Evolutionary conservation across 2,329 filamentous ascomycete genomes (phyloP).

Genomic region (Beauveria bassiana): DNA sequence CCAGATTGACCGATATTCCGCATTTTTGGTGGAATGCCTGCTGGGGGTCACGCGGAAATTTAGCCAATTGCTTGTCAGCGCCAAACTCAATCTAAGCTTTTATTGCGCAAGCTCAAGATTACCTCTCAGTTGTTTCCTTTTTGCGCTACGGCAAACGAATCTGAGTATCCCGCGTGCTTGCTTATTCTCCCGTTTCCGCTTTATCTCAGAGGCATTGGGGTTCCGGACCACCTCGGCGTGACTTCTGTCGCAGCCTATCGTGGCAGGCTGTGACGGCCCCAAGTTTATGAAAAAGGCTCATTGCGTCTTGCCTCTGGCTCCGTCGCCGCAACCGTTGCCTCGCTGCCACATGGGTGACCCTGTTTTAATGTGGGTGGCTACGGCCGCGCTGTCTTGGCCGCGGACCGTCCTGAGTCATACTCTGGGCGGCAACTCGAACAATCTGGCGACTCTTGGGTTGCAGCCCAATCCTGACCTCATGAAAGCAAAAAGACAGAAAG

Average conservation of each 20-base stretch:
- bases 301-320: background rate
- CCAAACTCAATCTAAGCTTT: background rate
- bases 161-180: background rate
- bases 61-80: background rate
- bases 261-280: background rate
- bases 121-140: too few species aligned
- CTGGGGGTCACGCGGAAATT: background rate
- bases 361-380: slow-evolving; percentile 8
- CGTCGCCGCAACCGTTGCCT: background rate
- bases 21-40: background rate
- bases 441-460: background rate
- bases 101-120: background rate
- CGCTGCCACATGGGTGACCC: slow-evolving; percentile 11
- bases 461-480: background rate
- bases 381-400: background rate
- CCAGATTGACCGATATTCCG: background rate
- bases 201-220: background rate
- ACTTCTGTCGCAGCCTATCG: background rate
- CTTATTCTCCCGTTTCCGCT: too few species aligned
- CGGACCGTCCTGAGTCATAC: slow-evolving; percentile 5
- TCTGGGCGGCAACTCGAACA: background rate
- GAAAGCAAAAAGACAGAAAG: background rate
- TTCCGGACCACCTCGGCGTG: background rate
- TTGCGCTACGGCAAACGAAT: too few species aligned
- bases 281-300: background rate